These are phyloP conservation scores for Xylaria longipes DNA, from an alignment of 495 filamentous ascomycete species.

Conservation along the genomic window DNA sequence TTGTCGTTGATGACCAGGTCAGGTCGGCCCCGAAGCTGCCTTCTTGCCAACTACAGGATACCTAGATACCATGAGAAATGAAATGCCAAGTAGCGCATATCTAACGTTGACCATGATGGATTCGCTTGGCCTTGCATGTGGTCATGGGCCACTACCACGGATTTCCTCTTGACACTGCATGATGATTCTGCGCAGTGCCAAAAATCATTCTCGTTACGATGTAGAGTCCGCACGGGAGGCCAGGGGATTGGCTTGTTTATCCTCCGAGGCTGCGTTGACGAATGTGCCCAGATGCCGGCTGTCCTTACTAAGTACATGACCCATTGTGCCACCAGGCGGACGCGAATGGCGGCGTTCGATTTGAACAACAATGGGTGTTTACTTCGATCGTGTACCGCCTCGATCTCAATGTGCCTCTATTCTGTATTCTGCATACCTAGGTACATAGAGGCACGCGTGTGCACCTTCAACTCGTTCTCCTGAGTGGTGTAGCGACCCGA, in stretches of 20 bases:
- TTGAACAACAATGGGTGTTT: neutral
- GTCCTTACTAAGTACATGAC: neutral
- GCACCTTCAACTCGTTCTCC: neutral
- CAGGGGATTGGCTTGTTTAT: neutral
- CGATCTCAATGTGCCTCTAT: neutral
- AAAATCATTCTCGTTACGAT: neutral
- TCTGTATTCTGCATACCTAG: neutral
- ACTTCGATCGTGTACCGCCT: neutral
- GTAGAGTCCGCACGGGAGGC: neutral
- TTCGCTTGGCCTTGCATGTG: neutral
- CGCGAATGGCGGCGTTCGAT: neutral
- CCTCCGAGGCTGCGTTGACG: neutral
- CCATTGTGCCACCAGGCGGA: neutral
- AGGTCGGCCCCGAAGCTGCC: neutral
- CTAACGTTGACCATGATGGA: neutral
- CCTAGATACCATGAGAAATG: neutral
- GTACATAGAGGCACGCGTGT: neutral
- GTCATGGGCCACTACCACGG: neutral
- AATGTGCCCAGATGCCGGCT: neutral
- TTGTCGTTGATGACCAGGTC: neutral
- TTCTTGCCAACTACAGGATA: neutral
- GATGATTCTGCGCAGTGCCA: neutral
- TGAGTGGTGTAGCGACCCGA: constrained; percentile 22
- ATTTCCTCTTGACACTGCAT: neutral
- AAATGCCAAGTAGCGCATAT: neutral